These are phyloP conservation scores for Erigeron canadensis DNA, from an alignment of 129 eudicot genomes.

Conservation along the genomic window DNA sequence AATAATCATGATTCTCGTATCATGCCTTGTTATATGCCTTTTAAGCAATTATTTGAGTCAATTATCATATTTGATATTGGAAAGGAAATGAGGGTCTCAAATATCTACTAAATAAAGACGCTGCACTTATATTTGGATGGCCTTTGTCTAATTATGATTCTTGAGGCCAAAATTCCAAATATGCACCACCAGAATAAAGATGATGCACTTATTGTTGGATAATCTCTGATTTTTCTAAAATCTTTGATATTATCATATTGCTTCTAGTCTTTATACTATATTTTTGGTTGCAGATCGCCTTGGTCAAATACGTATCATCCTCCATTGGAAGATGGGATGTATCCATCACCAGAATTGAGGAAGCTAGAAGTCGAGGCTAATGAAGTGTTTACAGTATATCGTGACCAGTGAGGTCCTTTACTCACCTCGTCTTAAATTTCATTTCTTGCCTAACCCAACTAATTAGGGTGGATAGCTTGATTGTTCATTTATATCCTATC, in stretches of 20 bases:
- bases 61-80: not conserved
- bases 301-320: constrained; percentile 98
- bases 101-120: not conserved
- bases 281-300: constrained; percentile 64
- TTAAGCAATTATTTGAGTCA: constrained; percentile 1
- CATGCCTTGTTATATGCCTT: not conserved
- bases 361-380: constrained; percentile 95
- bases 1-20: constrained; percentile 3
- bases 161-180: not conserved
- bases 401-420: constrained; percentile 99
- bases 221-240: not conserved
- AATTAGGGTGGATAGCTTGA: not conserved
- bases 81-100: not conserved
- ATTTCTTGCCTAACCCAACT: not conserved
- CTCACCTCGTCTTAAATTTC: constrained; percentile 69
- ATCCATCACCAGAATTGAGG: constrained; percentile 80
- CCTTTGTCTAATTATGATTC: not conserved
- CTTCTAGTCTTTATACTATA: not conserved
- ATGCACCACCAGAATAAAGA: not conserved
- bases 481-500: not conserved
- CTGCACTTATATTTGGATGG: not conserved
- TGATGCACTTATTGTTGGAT: too few species aligned
- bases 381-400: constrained; percentile 81
- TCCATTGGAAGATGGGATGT: constrained; percentile 77
- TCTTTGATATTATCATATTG: not conserved